Evolutionary conservation across 2,329 filamentous ascomycete species (phyloP).

Genomic region (Claviceps quebecensis): DNA sequence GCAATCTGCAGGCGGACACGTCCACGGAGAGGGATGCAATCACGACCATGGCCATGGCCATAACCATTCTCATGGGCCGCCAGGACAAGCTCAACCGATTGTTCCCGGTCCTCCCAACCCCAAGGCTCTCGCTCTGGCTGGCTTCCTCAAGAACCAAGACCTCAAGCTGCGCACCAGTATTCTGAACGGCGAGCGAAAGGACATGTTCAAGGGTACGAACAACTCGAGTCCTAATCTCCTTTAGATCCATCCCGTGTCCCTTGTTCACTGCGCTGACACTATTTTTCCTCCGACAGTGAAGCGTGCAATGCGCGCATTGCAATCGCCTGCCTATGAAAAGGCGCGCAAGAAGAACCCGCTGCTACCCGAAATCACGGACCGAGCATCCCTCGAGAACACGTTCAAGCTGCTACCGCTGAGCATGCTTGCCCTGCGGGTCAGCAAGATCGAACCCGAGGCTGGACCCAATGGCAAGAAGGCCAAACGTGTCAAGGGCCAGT

Average conservation of each 20-base stretch:
- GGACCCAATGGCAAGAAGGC: constrained; percentile 51
- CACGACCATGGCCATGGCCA: constrained; percentile 16
- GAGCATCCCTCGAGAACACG: constrained; percentile 75
- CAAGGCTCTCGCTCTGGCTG: constrained; percentile 74
- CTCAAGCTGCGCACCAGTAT: constrained; percentile 86
- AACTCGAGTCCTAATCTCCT: background rate
- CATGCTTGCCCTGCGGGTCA: constrained; percentile 80
- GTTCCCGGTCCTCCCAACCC: constrained; percentile 73
- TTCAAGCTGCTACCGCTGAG: constrained; percentile 94
- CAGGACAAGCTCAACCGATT: constrained; percentile 51
- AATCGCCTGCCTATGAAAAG: constrained; percentile 83
- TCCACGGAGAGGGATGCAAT: constrained; percentile 12
- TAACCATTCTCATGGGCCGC: constrained; percentile 11
- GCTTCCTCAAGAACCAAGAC: constrained; percentile 71
- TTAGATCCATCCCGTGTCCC: background rate
- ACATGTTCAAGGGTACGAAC: constrained; percentile 79
- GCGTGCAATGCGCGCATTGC: constrained; percentile 78
- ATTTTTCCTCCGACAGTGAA: constrained; percentile 54
- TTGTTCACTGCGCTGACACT: background rate
- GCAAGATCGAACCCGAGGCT: constrained; percentile 57
- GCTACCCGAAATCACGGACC: constrained; percentile 77
- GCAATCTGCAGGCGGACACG: constrained; percentile 6
- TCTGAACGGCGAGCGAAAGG: constrained; percentile 88
- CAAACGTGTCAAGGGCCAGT: constrained; percentile 88
- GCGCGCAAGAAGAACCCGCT: constrained; percentile 79